phyloP scores from a whole-genome alignment of 2,329 filamentous ascomycete genomes.

The Pseudocercospora ulei region DNA sequence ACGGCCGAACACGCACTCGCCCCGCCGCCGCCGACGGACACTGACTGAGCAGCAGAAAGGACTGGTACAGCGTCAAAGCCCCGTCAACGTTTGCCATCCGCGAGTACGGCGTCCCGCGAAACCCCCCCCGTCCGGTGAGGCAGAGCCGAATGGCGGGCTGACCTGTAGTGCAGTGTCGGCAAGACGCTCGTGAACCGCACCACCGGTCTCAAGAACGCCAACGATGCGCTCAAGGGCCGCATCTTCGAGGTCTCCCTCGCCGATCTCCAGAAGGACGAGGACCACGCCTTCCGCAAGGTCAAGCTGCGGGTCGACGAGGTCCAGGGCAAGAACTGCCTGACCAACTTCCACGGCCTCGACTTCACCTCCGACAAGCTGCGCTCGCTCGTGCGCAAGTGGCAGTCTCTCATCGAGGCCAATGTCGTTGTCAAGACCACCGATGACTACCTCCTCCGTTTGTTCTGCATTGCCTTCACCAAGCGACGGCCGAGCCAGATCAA shows the following conservation, averaged over 20 bases:
- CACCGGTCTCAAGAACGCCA: slow-evolving; percentile 99
- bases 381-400: slow-evolving; percentile 99
- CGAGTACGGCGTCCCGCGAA: slow-evolving; percentile 61
- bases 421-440: slow-evolving; percentile 99
- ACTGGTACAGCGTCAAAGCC: slow-evolving; percentile 98
- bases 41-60: slow-evolving; percentile 53
- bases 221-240: slow-evolving; percentile 96
- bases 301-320: slow-evolving; percentile 98
- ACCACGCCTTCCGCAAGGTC: slow-evolving; percentile 99
- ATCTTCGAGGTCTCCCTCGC: slow-evolving; percentile 98
- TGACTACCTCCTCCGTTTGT: slow-evolving; percentile 97
- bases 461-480: slow-evolving; percentile 99
- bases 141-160: slow-evolving; percentile 26
- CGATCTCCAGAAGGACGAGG: slow-evolving; percentile 99
- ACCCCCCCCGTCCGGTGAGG: slow-evolving; percentile 14
- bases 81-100: slow-evolving; percentile 89
- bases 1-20: slow-evolving; percentile 1
- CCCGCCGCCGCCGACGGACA: background rate
- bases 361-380: slow-evolving; percentile 99
- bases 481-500: slow-evolving; percentile 98
- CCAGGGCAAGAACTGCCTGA: slow-evolving; percentile 99
- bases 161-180: slow-evolving; percentile 63
- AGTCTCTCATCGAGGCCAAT: slow-evolving; percentile 98
- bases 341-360: slow-evolving; percentile 99
- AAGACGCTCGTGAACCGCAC: slow-evolving; percentile 99